These are phyloP conservation scores for Massospora cicadina DNA, from an alignment of 371 early-diverging fungal species.

Conservation along the genomic window DNA sequence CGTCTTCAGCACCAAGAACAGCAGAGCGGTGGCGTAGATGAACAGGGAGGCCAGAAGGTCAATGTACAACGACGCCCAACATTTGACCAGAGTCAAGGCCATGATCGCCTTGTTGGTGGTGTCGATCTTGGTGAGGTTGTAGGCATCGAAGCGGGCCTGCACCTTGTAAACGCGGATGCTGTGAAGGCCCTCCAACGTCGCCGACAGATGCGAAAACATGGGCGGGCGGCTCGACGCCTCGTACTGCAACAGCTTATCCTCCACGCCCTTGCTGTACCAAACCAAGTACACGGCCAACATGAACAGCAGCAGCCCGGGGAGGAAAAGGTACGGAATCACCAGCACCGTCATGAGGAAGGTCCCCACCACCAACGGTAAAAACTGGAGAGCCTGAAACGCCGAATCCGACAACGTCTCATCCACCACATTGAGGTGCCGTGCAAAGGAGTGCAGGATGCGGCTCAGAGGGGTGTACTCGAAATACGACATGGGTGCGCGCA, in stretches of 20 bases:
- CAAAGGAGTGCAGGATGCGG: constrained; percentile 48
- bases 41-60: constrained; percentile 39
- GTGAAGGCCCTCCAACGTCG: constrained; percentile 48
- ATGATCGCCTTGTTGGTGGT: constrained; percentile 33
- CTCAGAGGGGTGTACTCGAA: constrained; percentile 62
- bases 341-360: constrained; percentile 5
- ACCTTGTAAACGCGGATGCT: constrained; percentile 40
- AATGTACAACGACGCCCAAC: constrained; percentile 40
- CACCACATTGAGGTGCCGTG: constrained; percentile 43
- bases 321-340: constrained; percentile 12
- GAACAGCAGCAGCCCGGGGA: constrained; percentile 10
- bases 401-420: constrained; percentile 38
- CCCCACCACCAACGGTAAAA: constrained; percentile 8
- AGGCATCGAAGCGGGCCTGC: constrained; percentile 29
- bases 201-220: constrained; percentile 48
- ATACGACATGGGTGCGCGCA: constrained; percentile 54
- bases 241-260: neutral
- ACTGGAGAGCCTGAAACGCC: constrained; percentile 15
- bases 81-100: constrained; percentile 20
- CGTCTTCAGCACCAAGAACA: constrained; percentile 21
- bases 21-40: constrained; percentile 37
- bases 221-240: constrained; percentile 34
- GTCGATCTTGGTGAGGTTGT: constrained; percentile 30
- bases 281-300: constrained; percentile 1
- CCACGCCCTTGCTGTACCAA: constrained; percentile 2